phyloP scores from a whole-genome alignment of 495 filamentous ascomycete species.

The Aspergillus nidulans region DNA sequence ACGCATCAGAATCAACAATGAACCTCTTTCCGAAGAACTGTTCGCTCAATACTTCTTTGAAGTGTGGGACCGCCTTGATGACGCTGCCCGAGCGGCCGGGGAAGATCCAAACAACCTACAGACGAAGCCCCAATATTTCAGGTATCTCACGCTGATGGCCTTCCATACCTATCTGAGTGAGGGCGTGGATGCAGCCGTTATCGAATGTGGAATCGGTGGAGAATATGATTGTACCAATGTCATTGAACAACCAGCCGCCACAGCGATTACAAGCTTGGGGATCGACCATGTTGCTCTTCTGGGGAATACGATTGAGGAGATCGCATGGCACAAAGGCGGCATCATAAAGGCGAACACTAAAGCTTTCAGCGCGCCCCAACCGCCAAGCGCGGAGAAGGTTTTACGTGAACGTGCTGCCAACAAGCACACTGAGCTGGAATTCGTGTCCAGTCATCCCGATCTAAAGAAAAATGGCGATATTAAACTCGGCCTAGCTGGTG shows the following conservation, averaged over 20 bases:
- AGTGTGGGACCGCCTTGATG: conserved; percentile 74
- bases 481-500: conserved; percentile 69
- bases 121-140: conserved; percentile 80
- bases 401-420: conserved; percentile 67
- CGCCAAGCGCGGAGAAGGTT: conserved; percentile 60
- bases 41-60: conserved; percentile 89
- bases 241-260: conserved; percentile 65
- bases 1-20: conserved; percentile 77
- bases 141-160: conserved; percentile 85
- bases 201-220: conserved; percentile 91
- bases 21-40: conserved; percentile 65
- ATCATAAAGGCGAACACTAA: conserved; percentile 73
- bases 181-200: conserved; percentile 74
- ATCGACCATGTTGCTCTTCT: conserved; percentile 84
- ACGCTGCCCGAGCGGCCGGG: conserved; percentile 43
- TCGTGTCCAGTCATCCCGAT: conserved; percentile 62
- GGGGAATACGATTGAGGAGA: conserved; percentile 79
- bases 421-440: conserved; percentile 53
- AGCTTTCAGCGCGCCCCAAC: conserved; percentile 74
- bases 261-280: conserved; percentile 77
- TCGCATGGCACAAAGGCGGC: conserved; percentile 96
- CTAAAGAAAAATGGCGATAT: conserved; percentile 47
- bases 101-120: conserved; percentile 40
- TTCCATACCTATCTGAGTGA: conserved; percentile 82
- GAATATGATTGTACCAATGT: conserved; percentile 94